Evolutionary conservation across 495 filamentous ascomycete species (phyloP), one percentile per base, ranked within the genome.

Genomic region (Xeromyces bisporus): DNA sequence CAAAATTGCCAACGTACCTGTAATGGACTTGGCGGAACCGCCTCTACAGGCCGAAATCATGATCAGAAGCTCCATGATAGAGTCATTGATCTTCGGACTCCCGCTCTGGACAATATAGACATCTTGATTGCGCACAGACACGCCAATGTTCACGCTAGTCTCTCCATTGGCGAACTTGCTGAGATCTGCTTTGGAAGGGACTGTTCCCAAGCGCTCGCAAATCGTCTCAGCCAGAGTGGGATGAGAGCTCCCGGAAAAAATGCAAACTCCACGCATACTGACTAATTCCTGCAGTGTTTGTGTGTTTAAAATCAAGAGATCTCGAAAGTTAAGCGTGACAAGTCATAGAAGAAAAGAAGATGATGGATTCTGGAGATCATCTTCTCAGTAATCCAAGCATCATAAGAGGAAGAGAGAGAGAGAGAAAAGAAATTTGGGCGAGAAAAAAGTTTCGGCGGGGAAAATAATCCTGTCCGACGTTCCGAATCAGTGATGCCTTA

Each of bases 21-120:
- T 97, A 56, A 97, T 85, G 41, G 87, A 92, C 62, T 86, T 92
- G 31, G 91, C 81, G 24, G 91, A 96, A 34, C 86, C 87, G 48
- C 89, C 84, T 51, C 93, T 97, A 67, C 89, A 96, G 31, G 89
- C 89, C 36, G 83, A 87, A 44, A 96, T 93, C 78, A 97, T 86
- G 55, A 97, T 94, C 45, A 96, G 71, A 35, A 97, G 67, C 65
- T 97, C 89, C 80, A 97, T 93, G 46, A 97, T 80, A 40, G 80
- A 87, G 58, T 97, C 91, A 58, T 97, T 97, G 67, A 93, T 91
- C 69, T 80, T 86, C 44, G 70, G 65, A 55, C 91, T 94, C 32
- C 89, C 89, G 41, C 87, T 94, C 67, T 97, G 89, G 11, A 97
- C 79, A 47, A 97, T 85, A 58, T 96, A 97, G 35, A 97, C 85